Base-by-base conservation (phyloP, 2,329 filamentous ascomycete species). In the Aspergillus floridensis region DNA sequence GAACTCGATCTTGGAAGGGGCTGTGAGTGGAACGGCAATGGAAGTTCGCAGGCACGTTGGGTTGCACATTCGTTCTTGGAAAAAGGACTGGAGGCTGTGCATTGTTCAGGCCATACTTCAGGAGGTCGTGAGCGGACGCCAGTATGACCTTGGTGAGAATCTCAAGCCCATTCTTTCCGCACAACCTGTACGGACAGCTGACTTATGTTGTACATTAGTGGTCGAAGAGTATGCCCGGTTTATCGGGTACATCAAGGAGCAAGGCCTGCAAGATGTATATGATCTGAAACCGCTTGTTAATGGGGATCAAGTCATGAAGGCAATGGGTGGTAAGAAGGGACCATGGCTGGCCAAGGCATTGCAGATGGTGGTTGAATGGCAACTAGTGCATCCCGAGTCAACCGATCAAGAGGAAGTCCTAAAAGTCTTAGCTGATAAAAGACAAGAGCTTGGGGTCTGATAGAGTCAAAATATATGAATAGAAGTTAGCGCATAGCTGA, bases 311-410 rank as follows among this genome's bases (percentile, higher is more conserved):
- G 82, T 98, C 21, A 84, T 86, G 19, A 82, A 86, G 62, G 86
- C 84, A 4, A 80, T 98, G 3, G 78, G 76, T 19, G 85, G 83
- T 0, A 77, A 83, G n/a, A 87, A 86, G 63, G 88, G 90, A 0
- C 87, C 81, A n/a, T 98, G 93, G 93, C 89, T 96, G 83, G 86
- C 86, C 56, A 82, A 83, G 49, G 92, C 92, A 3, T 78, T 96
- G 50, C 89, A 96, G 32, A 80, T 92, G 4, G 90, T 91, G 61
- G 85, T 96, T 75, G 87, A 87, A 61, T 98, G 93, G 92, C 95
- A 98, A 75, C 82, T 98, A 55, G 84, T 91, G 41, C 86, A 98
- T 70, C 91, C 92, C 0, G 81, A 81, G 4, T 80, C 79, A 59
- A 84, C 82, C 3, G 88, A 93, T 62, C 76, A 81, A 31, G 68